Conservation (phyloP, 345 rosid genomes). For the Diplotaxis tenuifolia region DNA sequence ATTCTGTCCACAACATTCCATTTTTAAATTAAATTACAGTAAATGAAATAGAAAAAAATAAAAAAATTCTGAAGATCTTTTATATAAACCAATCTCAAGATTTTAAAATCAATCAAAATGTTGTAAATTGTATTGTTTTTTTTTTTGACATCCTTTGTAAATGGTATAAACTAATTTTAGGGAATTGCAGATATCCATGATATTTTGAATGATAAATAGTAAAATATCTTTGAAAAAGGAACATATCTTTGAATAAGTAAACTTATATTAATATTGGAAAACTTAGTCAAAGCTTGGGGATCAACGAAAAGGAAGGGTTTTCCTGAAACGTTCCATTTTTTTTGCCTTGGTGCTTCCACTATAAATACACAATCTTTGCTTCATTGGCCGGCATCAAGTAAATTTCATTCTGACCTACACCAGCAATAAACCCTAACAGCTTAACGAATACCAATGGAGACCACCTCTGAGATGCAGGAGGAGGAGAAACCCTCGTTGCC, state of each 20-base stretch:
- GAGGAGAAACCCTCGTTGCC: constrained; percentile 29
- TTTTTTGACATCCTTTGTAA: no score
- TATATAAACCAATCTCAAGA: no score
- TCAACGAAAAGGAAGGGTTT: not conserved
- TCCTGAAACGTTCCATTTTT: constrained; percentile 18
- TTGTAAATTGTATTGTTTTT: no score
- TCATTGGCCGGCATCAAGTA: not conserved
- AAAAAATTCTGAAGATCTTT: no score
- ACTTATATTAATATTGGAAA: not conserved
- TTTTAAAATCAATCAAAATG: no score
- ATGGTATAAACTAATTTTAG: not conserved
- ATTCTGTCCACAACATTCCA: no score
- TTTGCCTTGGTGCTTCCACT: not conserved
- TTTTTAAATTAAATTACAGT: no score
- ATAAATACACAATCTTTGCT: constrained; percentile 7
- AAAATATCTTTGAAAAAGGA: not conserved
- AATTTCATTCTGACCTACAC: not conserved
- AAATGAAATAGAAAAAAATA: no score
- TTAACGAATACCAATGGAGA: constrained; percentile 48
- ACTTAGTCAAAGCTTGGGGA: not conserved
- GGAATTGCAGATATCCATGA: not conserved
- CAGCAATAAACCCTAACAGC: not conserved
- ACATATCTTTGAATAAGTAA: not conserved
- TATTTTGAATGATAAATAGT: not conserved
- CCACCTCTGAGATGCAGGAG: constrained; percentile 53